Percentiles rank a stretch among this genome's conserved stretches.
phyloP scores from a whole-genome alignment of 139 green algal species.

The Chlorella sorokiniana region DNA sequence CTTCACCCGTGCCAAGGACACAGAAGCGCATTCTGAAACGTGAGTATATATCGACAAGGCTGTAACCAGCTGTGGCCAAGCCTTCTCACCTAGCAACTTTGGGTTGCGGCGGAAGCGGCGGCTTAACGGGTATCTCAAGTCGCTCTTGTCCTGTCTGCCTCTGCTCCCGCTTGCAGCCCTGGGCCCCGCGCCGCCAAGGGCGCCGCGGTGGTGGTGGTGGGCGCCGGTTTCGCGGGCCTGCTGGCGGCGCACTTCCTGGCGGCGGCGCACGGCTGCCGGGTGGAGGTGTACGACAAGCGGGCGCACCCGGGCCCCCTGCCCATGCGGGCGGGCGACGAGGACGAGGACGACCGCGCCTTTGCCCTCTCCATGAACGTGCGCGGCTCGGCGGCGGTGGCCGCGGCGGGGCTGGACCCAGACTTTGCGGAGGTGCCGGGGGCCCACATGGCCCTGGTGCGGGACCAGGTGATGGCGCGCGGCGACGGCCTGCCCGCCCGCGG shows the following conservation, averaged over 20 bases:
- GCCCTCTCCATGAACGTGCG: constrained; percentile 5
- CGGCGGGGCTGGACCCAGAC: not conserved
- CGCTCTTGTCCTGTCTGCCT: too few species aligned
- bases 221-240: constrained; percentile 2
- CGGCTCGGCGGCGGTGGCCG: not conserved
- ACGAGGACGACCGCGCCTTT: constrained; percentile 4
- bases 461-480: not conserved
- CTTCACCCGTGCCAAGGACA: too few species aligned
- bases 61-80: too few species aligned
- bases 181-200: not conserved
- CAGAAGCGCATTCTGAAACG: too few species aligned
- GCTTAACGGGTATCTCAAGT: too few species aligned
- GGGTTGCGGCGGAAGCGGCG: too few species aligned
- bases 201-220: constrained; percentile 2
- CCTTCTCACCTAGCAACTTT: too few species aligned
- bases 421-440: not conserved
- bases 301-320: constrained; percentile 1
- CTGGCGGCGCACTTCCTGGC: constrained; percentile 4
- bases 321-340: not conserved
- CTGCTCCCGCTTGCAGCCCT: too few species aligned
- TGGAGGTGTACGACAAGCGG: constrained; percentile 3
- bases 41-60: too few species aligned
- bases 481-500: not conserved
- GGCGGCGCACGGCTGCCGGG: not conserved
- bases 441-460: not conserved